Evolutionary conservation across 2,329 filamentous ascomycete species (phyloP).

Genomic region (Amylocarpus encephaloides): DNA sequence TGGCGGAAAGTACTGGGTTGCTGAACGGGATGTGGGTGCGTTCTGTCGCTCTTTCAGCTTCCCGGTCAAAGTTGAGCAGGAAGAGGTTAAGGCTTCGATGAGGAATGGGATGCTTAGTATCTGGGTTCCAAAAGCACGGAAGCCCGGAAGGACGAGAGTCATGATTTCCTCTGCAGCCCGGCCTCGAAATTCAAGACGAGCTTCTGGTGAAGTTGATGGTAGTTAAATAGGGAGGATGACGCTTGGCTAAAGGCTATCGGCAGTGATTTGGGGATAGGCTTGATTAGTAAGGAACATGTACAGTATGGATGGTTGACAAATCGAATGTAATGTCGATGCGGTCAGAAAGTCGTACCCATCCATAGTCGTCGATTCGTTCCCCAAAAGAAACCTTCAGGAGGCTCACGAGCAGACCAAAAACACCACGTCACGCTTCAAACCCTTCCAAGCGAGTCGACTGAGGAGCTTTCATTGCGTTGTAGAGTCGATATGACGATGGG

Average conservation of each 20-base stretch:
- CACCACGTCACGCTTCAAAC: too few species aligned
- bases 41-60: slow-evolving; percentile 66
- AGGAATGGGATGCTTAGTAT: slow-evolving; percentile 61
- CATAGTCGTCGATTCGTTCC: too few species aligned
- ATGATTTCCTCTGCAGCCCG: slow-evolving; percentile 31
- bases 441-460: too few species aligned
- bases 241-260: background rate
- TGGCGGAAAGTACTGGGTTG: slow-evolving; percentile 59
- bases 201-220: background rate
- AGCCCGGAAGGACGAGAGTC: slow-evolving; percentile 51
- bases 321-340: too few species aligned
- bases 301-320: too few species aligned
- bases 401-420: too few species aligned
- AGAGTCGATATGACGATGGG: too few species aligned
- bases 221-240: background rate
- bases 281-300: background rate
- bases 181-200: background rate
- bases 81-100: slow-evolving; percentile 54
- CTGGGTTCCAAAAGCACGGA: slow-evolving; percentile 60
- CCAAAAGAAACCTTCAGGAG: too few species aligned
- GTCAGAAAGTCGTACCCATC: too few species aligned
- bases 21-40: slow-evolving; percentile 58
- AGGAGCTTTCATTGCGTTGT: background rate
- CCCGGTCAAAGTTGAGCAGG: slow-evolving; percentile 56
- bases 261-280: background rate